Conservation (phyloP, 805 yeast genomes). For the Kazachstania viticola region DNA sequence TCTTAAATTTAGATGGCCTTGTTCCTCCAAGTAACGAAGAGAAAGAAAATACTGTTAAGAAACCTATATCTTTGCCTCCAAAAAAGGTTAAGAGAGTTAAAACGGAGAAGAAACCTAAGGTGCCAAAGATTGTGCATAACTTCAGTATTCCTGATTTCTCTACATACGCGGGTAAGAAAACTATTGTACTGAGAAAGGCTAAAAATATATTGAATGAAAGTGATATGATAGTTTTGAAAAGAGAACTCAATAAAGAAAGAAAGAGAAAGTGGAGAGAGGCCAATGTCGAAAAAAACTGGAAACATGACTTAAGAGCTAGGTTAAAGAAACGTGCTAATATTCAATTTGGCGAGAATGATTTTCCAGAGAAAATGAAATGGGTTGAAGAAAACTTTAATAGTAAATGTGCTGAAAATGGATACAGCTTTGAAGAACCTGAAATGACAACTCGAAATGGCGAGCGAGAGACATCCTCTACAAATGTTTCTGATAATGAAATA, state of each 20-base stretch:
- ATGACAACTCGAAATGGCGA: slow-evolving; percentile 2
- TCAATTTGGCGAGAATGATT: slow-evolving; percentile 51
- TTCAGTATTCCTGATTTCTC: slow-evolving; percentile 15
- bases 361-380: slow-evolving; percentile 55
- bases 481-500: slow-evolving; percentile 20
- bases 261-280: slow-evolving; percentile 31
- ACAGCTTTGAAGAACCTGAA: slow-evolving; percentile 3
- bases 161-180: slow-evolving; percentile 10
- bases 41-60: neutral
- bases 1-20: slow-evolving; percentile 22
- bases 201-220: slow-evolving; percentile 11
- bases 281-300: slow-evolving; percentile 72
- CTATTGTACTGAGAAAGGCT: slow-evolving; percentile 15
- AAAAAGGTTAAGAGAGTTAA: neutral
- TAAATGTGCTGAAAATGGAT: slow-evolving; percentile 19
- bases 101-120: neutral
- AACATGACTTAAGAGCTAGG: slow-evolving; percentile 73
- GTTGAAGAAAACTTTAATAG: slow-evolving; percentile 62
- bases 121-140: neutral
- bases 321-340: slow-evolving; percentile 59
- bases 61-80: neutral
- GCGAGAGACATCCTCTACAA: slow-evolving; percentile 5
- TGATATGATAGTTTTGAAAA: slow-evolving; percentile 15
- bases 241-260: slow-evolving; percentile 22
- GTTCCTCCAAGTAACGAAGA: slow-evolving; percentile 14